phyloP scores from a whole-genome alignment of 2,329 filamentous ascomycete genomes.

The Bipolaris cookei region DNA sequence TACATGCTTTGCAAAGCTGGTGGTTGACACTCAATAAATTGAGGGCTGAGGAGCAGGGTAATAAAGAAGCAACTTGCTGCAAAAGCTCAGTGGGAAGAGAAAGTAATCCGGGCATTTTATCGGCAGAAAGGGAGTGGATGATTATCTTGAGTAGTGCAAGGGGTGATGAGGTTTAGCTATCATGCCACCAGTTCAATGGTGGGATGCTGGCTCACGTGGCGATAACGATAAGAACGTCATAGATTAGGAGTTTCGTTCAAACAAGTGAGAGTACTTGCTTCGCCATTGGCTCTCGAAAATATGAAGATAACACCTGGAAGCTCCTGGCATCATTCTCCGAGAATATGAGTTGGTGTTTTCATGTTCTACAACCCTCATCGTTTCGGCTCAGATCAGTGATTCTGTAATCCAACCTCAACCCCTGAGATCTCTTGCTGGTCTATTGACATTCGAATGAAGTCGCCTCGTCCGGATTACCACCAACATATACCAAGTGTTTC shows the following conservation, averaged over 20 bases:
- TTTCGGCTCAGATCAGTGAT: too few species aligned
- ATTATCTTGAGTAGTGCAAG: background rate
- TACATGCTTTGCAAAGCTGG: slow-evolving; percentile 21
- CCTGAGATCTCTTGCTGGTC: too few species aligned
- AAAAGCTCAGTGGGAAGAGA: slow-evolving; percentile 30
- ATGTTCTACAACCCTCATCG: too few species aligned
- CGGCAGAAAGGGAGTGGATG: too few species aligned
- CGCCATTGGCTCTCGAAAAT: background rate
- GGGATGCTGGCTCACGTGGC: slow-evolving; percentile 3
- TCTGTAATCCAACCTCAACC: too few species aligned
- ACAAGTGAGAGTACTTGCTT: too few species aligned
- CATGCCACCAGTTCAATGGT: background rate
- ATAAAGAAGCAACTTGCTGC: slow-evolving; percentile 26
- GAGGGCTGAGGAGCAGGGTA: slow-evolving; percentile 26
- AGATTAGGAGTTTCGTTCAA: background rate
- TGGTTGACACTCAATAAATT: slow-evolving; percentile 20
- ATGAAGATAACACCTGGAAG: too few species aligned
- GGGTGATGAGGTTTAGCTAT: background rate
- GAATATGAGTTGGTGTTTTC: too few species aligned
- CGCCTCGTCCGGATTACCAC: slow-evolving; percentile 2
- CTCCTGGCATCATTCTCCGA: too few species aligned
- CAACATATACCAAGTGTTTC: slow-evolving; percentile 21
- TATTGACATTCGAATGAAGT: slow-evolving; percentile 15
- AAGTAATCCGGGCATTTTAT: background rate
- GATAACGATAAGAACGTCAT: slow-evolving; percentile 1